Percentiles rank a stretch among this genome's conserved stretches.
phyloP scores from a whole-genome alignment of 2,329 filamentous ascomycete species.

The Niveomyces coronatus region DNA sequence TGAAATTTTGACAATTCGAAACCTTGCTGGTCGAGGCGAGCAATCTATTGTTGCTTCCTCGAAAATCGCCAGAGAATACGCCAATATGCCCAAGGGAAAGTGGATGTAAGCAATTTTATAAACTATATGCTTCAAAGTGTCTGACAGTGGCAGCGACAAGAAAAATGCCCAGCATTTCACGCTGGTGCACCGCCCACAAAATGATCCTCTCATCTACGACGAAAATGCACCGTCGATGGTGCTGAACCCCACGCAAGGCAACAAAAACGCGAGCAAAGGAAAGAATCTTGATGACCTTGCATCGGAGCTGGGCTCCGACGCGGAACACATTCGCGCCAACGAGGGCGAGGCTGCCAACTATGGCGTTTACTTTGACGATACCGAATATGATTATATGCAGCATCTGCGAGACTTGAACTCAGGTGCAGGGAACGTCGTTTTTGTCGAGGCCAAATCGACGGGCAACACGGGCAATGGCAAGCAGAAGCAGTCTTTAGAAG shows the following conservation, averaged over 20 bases:
- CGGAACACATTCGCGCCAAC: conserved; percentile 62
- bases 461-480: conserved; percentile 52
- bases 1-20: conserved; percentile 22
- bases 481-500: conserved; percentile 69
- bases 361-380: conserved; percentile 91
- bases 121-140: too few relatives aligned
- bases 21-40: conserved; percentile 11
- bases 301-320: conserved; percentile 61
- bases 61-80: too few relatives aligned
- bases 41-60: too few relatives aligned
- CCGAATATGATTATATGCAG: conserved; percentile 98
- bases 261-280: conserved; percentile 30
- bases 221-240: conserved; percentile 81
- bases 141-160: too few relatives aligned
- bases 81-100: conserved; percentile 64
- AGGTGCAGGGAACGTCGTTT: conserved; percentile 66
- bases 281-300: conserved; percentile 67
- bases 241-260: conserved; percentile 56
- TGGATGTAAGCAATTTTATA: conserved; percentile 60
- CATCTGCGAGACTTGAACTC: conserved; percentile 82
- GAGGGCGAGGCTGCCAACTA: conserved; percentile 94
- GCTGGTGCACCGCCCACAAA: conserved; percentile 90
- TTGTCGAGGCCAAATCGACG: conserved; percentile 62
- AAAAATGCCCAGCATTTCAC: conserved; percentile 88
- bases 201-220: conserved; percentile 96